These are phyloP conservation scores for Syzygium jambos DNA, from an alignment of 345 rosid species.

Conservation along the genomic window DNA sequence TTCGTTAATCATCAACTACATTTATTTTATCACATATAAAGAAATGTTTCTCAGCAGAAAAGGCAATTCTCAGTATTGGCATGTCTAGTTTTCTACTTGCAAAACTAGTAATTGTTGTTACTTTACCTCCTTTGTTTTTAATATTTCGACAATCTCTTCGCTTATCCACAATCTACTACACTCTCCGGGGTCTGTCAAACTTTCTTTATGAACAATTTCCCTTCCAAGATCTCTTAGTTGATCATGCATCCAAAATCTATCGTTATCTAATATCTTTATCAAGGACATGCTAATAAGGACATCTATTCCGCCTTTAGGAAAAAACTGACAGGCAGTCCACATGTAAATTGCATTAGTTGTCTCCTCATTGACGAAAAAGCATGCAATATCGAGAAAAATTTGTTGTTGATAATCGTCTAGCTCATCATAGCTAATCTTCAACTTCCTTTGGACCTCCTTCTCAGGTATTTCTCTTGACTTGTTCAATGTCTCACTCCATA, in stretches of 20 bases:
- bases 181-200: background rate
- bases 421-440: conserved; percentile 1
- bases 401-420: background rate
- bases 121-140: background rate
- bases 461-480: background rate
- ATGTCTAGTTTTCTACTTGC: background rate
- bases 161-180: background rate
- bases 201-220: background rate
- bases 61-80: background rate
- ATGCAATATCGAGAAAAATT: background rate
- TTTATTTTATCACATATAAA: background rate
- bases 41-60: background rate
- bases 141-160: background rate
- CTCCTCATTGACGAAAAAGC: background rate
- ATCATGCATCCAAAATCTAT: background rate
- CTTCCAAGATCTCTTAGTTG: background rate
- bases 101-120: background rate
- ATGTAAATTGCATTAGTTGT: background rate
- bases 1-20: background rate
- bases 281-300: background rate
- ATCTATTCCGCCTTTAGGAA: background rate
- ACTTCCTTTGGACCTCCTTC: background rate
- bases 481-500: background rate
- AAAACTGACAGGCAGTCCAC: background rate
- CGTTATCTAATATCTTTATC: background rate